These are phyloP conservation scores for Hymenoscyphus fraxineus DNA, from an alignment of 2,329 filamentous ascomycete genomes.

Conservation along the genomic window DNA sequence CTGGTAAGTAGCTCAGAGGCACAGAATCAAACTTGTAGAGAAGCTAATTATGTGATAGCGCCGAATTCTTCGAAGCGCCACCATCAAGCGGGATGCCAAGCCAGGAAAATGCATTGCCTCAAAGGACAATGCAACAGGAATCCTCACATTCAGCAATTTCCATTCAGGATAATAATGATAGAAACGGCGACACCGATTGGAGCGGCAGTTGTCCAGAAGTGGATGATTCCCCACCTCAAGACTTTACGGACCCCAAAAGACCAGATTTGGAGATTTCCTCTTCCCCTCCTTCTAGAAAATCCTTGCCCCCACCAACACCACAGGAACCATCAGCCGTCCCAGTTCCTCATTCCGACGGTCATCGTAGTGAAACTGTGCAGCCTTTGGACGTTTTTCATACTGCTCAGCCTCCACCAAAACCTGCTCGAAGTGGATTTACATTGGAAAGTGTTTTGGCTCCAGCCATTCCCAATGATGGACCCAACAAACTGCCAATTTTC, in stretches of 20 bases:
- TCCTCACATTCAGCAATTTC: constrained; percentile 5
- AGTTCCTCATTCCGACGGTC: constrained; percentile 14
- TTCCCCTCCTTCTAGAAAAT: background rate
- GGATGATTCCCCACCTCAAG: constrained; percentile 16
- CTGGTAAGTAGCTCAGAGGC: constrained; percentile 38
- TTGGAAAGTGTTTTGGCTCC: constrained; percentile 24
- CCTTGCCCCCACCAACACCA: constrained; percentile 2
- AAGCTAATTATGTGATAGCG: constrained; percentile 19
- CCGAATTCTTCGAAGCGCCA: constrained; percentile 22
- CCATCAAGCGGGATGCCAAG: constrained; percentile 11
- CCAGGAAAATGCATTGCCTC: constrained; percentile 14
- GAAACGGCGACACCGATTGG: constrained; percentile 9
- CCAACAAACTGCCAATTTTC: constrained; percentile 11
- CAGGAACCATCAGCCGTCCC: constrained; percentile 10
- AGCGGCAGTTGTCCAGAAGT: constrained; percentile 21
- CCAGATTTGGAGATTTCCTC: constrained; percentile 13
- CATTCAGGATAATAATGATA: constrained; percentile 4
- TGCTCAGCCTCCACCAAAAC: constrained; percentile 7
- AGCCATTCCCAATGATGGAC: constrained; percentile 12
- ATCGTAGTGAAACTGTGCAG: constrained; percentile 25
- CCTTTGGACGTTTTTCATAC: constrained; percentile 24
- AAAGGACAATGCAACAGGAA: constrained; percentile 8
- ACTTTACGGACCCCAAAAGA: constrained; percentile 19
- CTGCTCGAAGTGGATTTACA: constrained; percentile 16
- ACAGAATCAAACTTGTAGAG: constrained; percentile 6